Evolutionary conservation across 345 rosid genomes (phyloP).

Genomic region (Psidium guajava): DNA sequence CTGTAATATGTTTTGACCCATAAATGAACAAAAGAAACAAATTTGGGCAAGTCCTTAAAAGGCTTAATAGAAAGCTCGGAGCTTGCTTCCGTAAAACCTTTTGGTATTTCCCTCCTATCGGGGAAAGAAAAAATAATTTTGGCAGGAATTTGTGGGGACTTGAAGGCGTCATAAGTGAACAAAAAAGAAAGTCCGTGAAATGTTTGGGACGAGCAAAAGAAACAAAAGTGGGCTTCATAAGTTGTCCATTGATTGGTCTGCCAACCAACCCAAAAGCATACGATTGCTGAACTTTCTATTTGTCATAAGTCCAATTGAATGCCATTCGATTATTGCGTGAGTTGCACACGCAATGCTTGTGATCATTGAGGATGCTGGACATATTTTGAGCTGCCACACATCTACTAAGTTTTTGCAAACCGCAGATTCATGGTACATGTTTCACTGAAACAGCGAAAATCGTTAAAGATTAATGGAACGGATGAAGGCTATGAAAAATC

Average conservation of each 20-base stretch:
- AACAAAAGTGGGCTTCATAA: no score
- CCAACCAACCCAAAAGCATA: not conserved
- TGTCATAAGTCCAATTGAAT: not conserved
- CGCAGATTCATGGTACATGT: not conserved
- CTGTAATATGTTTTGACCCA: not conserved
- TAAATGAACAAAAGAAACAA: not conserved
- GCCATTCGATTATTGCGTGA: not conserved
- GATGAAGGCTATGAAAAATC: not conserved
- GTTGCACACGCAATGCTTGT: not conserved
- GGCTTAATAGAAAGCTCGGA: no score
- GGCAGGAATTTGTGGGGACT: no score
- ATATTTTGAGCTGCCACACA: not conserved
- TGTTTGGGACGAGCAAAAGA: no score
- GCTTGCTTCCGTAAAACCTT: no score
- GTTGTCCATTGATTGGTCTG: no score
- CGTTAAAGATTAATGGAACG: not conserved
- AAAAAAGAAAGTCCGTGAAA: no score
- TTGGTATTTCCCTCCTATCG: no score
- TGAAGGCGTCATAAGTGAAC: no score
- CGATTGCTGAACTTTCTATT: not conserved
- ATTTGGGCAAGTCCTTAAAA: no score
- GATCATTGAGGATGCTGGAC: not conserved
- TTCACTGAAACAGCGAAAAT: not conserved
- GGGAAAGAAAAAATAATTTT: no score
- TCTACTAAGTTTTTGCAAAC: not conserved